Base-by-base conservation (phyloP, 1,284 basidiomycete genomes). In the Wallemia hederae region DNA sequence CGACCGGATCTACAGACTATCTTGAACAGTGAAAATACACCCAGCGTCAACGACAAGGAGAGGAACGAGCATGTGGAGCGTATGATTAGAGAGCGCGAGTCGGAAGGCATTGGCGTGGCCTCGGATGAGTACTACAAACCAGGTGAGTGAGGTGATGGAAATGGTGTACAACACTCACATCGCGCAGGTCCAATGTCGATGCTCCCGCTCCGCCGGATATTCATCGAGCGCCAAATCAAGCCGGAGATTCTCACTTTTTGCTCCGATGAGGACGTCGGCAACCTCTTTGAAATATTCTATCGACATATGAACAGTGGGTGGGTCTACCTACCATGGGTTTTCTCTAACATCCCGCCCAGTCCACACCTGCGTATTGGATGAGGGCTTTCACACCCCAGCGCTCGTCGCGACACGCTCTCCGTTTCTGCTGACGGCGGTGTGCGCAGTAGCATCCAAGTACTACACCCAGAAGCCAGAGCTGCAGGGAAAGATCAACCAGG, bases 61-160 rank as follows among this genome's bases (percentile, higher is more conserved):
- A 62, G 59, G 24, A 61, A 59, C n/a, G 59, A 55, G 31, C 61
- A 56, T 15, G 58, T 26, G 27, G 39, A 26, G 17, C 24, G 17
- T 25, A 29, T 27, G 49, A 27, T 58, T 34, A 25, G 34, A 24
- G 58, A 34, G 22, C 58, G 27, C 57, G 59, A 56, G 70, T 70
- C 60, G 58, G 64, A 67, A 15, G 61, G 61, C 25, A 61, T 89
- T 22, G 90, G 88, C 7, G 85, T 96, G 7, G 91, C 89, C 0
- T 87, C 83, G 62, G 81, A 85, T 64, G 80, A 83, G 62, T 98
- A 94, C 72, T 98, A 97, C 75, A 90, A 86, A 68, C 90, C 92
- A 58, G 89, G 87, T 80, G 64, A 63, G 74, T 69, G 59, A 26
- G 25, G 34, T 62, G n/a, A 61, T 60, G 14, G n/a, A 31, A 25